These are phyloP conservation scores for Xylariales sp. DNA, from an alignment of 2,329 filamentous ascomycete genomes.

Conservation along the genomic window DNA sequence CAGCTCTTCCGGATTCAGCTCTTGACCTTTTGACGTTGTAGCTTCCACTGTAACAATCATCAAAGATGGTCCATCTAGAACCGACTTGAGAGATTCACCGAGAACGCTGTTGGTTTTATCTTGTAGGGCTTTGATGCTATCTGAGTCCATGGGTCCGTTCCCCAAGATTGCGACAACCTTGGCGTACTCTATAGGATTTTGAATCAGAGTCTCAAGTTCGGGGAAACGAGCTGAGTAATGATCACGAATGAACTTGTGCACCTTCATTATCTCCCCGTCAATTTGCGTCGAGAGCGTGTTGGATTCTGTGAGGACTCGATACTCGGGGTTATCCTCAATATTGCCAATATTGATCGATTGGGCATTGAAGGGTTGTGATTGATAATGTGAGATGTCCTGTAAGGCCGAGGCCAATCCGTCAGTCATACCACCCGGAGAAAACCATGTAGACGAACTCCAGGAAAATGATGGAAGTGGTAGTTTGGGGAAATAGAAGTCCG, in stretches of 20 bases:
- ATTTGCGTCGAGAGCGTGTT: constrained; percentile 90
- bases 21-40: constrained; percentile 78
- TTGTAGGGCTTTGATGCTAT: constrained; percentile 76
- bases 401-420: constrained; percentile 50
- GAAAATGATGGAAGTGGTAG: constrained; percentile 51
- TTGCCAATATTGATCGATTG: constrained; percentile 68
- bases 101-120: constrained; percentile 75
- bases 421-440: constrained; percentile 44
- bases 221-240: constrained; percentile 94
- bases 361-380: constrained; percentile 62
- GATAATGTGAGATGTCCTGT: constrained; percentile 78
- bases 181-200: constrained; percentile 89
- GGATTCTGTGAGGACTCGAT: constrained; percentile 80
- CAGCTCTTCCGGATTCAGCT: constrained; percentile 72
- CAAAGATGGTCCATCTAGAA: constrained; percentile 82
- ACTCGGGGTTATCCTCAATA: constrained; percentile 89
- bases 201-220: constrained; percentile 84
- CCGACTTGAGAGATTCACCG: constrained; percentile 68
- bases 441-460: too few relatives aligned
- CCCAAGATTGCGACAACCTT: constrained; percentile 91
- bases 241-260: constrained; percentile 95
- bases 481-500: constrained; percentile 8
- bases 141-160: constrained; percentile 81
- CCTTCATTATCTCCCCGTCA: constrained; percentile 84
- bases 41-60: constrained; percentile 97